Percentiles rank a stretch among this genome's conserved stretches.
These are phyloP conservation scores for Fusarium bactridioides DNA, from an alignment of 2,329 filamentous ascomycete species.

Conservation along the genomic window DNA sequence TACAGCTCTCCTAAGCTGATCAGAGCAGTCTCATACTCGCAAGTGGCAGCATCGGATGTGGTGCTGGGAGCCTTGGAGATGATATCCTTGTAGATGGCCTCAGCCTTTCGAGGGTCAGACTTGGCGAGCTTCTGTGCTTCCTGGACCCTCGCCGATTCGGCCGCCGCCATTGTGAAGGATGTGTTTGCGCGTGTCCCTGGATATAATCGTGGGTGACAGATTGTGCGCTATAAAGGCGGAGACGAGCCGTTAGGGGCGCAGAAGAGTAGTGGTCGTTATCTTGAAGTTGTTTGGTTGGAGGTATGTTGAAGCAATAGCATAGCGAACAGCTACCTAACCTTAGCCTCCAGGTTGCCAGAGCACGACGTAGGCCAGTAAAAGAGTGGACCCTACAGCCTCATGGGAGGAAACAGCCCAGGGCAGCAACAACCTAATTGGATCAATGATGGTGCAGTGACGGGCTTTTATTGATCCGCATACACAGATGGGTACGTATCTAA, in stretches of 20 bases:
- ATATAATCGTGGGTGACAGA: neutral
- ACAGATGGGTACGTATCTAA: neutral
- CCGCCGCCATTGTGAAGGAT: conserved; percentile 60
- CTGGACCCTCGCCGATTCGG: conserved; percentile 73
- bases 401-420: neutral
- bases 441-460: conserved; percentile 25
- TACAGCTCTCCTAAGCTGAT: conserved; percentile 92
- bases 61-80: conserved; percentile 84
- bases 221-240: neutral
- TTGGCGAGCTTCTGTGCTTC: conserved; percentile 88
- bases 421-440: conserved; percentile 26
- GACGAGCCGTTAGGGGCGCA: neutral
- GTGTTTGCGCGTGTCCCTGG: conserved; percentile 17
- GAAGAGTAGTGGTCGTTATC: conserved; percentile 22
- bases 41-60: conserved; percentile 82
- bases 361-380: conserved; percentile 45
- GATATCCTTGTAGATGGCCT: conserved; percentile 88
- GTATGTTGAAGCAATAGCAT: conserved; percentile 26
- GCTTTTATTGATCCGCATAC: conserved; percentile 43
- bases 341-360: conserved; percentile 48
- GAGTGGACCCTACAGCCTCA: conserved; percentile 21
- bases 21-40: conserved; percentile 90
- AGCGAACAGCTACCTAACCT: conserved; percentile 29
- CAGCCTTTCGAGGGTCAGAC: conserved; percentile 82
- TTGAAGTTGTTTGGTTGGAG: conserved; percentile 29